Percentiles rank a stretch among this genome's conserved stretches.
These are phyloP conservation scores for Penicillium coffeae DNA, from an alignment of 495 filamentous ascomycete species.

Conservation along the genomic window DNA sequence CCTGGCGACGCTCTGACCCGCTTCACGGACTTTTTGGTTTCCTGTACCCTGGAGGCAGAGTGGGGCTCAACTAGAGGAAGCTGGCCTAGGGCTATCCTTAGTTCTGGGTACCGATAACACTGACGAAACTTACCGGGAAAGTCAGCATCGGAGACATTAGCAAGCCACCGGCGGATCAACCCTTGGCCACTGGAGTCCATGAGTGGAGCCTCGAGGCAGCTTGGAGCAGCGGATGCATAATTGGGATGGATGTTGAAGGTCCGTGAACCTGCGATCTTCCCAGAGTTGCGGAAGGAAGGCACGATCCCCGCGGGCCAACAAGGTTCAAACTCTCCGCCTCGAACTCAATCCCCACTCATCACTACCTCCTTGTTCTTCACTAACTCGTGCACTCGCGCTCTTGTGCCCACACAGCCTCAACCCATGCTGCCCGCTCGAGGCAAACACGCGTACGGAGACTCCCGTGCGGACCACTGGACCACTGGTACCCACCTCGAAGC, in stretches of 20 bases:
- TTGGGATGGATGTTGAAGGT: too few relatives aligned
- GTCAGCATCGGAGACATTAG: constrained; percentile 3
- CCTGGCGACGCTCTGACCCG: background rate
- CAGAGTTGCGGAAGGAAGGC: background rate
- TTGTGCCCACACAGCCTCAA: too few relatives aligned
- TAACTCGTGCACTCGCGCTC: too few relatives aligned
- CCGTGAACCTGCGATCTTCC: too few relatives aligned
- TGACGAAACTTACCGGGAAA: too few relatives aligned
- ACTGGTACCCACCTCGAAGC: too few relatives aligned
- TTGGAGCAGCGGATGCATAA: too few relatives aligned
- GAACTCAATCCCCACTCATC: background rate
- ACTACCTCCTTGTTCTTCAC: background rate
- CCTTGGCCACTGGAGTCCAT: background rate
- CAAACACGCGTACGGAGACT: too few relatives aligned
- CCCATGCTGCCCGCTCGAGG: too few relatives aligned
- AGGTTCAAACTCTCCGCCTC: background rate
- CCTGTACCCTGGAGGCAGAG: background rate
- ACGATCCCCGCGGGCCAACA: background rate
- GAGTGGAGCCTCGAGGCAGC: too few relatives aligned
- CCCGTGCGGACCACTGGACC: too few relatives aligned
- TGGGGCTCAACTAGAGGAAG: background rate
- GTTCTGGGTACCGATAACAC: too few relatives aligned
- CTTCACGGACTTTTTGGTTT: background rate
- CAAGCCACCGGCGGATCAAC: constrained; percentile 14
- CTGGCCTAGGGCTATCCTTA: background rate